Evolutionary conservation across 2,329 filamentous ascomycete genomes (phyloP), one percentile per base, ranked within the genome.

Genomic region (Aspergillus amoenus): DNA sequence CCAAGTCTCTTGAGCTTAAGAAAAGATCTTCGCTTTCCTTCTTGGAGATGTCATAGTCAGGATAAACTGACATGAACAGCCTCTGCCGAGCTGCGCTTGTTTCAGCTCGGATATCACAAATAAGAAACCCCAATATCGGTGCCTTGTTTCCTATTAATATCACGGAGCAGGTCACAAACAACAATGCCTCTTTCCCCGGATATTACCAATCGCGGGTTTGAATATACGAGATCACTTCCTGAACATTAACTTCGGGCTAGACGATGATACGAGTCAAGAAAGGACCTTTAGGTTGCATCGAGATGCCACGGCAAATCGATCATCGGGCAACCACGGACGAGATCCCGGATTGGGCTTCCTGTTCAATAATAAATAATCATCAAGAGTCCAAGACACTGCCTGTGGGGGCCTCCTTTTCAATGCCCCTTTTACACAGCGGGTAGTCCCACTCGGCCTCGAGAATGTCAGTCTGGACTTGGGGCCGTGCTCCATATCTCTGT

Each of bases 51-150:
- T 27, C 41, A 5, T 15, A 17, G 24, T 8, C 17, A 13, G 15
- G 27, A 30, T 30, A 32, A 50, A 37, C 21, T 15, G 24, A 42
- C 3, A 42, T 17, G n/a, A 21, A 13, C 40, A 2, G 18, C 3
- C 6, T 45, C 48, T 52, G 50, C 50, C 41, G 41, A 32, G 42
- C 41, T 22, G 41, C 41, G 50, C 41, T 52, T 52, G 50, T 52
- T 45, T 45, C 50, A 52, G 30, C 37, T 15, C 41, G 40, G 41
- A 15, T 13, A 11, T 22, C 18, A 27, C 27, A 45, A 52, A 17
- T 52, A 12, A 45, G 21, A 27, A 41, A 24, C 22, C 34, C 21
- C 42, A 39, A 45, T 45, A 27, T 24, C 18, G 30, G n/a, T 27
- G 17, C 30, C 30, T 45, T 15, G 21, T 12, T 18, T 13, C 21